phyloP scores from a whole-genome alignment of 75 land plant genomes.

The Sequoiadendron giganteum region DNA sequence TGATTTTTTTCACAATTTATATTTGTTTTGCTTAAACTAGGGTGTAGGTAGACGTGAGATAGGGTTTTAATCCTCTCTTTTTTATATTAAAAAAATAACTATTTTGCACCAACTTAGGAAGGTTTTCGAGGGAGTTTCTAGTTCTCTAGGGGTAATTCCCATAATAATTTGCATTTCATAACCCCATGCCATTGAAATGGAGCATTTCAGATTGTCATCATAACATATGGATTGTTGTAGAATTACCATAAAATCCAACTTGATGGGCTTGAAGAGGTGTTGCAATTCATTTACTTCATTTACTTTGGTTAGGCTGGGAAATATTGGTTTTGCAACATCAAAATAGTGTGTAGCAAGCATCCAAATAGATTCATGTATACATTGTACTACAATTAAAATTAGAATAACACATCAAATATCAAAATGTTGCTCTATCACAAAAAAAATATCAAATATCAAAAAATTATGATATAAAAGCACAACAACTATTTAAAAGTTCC shows the following conservation, averaged over 20 bases:
- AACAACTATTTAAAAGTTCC: too few species aligned
- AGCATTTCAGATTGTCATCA: conserved; percentile 43
- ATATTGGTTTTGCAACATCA: conserved; percentile 69
- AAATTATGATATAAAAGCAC: too few species aligned
- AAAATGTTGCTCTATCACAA: too few species aligned
- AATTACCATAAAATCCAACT: conserved; percentile 52
- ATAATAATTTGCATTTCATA: conserved; percentile 57
- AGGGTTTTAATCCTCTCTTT: too few species aligned
- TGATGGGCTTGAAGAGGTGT: conserved; percentile 38
- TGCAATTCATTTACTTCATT: conserved; percentile 42
- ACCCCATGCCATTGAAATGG: conserved; percentile 87
- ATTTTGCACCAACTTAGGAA: conserved; percentile 76
- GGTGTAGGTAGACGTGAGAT: too few species aligned
- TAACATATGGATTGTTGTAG: conserved; percentile 89
- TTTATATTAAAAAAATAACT: too few species aligned
- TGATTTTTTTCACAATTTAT: too few species aligned
- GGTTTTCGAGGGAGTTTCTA: conserved; percentile 72
- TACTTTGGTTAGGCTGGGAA: conserved; percentile 47
- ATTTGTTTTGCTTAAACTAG: too few species aligned
- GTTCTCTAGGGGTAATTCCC: conserved; percentile 71
- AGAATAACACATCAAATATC: not conserved
- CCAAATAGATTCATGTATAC: conserved; percentile 67
- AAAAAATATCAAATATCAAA: too few species aligned
- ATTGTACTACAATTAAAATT: conserved; percentile 46
- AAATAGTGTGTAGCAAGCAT: conserved; percentile 73